Evolutionary conservation across 1,284 basidiomycete species (phyloP).

Genomic region (Ganoderma lingzhi): DNA sequence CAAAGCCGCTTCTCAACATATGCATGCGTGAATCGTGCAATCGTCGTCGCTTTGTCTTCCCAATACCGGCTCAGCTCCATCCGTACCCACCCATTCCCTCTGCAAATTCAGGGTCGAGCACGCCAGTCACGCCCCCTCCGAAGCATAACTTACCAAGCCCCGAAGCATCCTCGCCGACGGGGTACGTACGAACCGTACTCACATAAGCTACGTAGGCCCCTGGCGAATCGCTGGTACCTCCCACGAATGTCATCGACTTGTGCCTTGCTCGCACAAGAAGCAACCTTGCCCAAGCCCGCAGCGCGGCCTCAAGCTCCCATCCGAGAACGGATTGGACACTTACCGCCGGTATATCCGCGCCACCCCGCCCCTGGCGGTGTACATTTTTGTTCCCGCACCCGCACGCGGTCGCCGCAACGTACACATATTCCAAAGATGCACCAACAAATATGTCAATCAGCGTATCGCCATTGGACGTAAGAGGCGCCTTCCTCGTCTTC

Average conservation of each 20-base stretch:
- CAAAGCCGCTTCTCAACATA: neutral
- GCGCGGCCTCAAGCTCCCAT: constrained; percentile 2
- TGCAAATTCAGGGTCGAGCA: neutral
- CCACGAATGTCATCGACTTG: neutral
- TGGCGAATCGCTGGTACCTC: neutral
- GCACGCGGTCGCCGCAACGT: neutral
- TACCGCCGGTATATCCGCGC: neutral
- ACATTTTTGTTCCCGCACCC: neutral
- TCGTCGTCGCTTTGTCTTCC: neutral
- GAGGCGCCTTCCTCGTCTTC: too few species aligned
- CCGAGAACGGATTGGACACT: neutral
- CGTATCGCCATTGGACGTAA: constrained; percentile 8
- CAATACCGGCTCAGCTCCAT: neutral
- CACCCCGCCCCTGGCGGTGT: neutral
- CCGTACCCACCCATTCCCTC: neutral
- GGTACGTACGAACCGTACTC: neutral
- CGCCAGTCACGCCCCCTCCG: neutral
- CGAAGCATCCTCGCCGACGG: neutral
- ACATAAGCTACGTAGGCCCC: neutral
- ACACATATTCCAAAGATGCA: constrained; percentile 5
- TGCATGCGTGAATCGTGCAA: neutral
- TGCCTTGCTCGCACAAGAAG: neutral
- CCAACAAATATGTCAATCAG: constrained; percentile 11
- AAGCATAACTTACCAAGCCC: neutral
- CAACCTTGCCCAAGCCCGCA: neutral